Evolutionary conservation across 2,329 filamentous ascomycete genomes (phyloP).

Genomic region (Colletotrichum sp.): DNA sequence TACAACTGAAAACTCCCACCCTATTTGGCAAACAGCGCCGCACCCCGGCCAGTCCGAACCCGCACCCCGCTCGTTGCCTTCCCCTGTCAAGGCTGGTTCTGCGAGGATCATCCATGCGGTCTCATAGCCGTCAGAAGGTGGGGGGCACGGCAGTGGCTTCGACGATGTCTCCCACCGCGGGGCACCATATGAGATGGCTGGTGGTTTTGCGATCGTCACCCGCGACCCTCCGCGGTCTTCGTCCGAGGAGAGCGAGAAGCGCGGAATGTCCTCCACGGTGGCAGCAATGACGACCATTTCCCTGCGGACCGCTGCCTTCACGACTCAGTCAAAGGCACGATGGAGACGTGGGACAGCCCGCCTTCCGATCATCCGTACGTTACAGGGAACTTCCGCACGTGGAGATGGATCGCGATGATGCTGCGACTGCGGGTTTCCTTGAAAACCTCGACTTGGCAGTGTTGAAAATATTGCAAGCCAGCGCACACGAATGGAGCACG

Average conservation of each 20-base stretch:
- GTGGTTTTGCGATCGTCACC: neutral
- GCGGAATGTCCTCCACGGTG: neutral
- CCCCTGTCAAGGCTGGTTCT: constrained; percentile 1
- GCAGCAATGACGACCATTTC: neutral
- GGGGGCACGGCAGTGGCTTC: constrained; percentile 2
- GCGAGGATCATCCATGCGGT: constrained; percentile 15
- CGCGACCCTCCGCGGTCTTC: neutral
- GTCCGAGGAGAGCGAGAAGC: constrained; percentile 4
- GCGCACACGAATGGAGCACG: neutral
- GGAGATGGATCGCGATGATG: neutral
- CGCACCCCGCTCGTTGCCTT: neutral
- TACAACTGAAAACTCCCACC: neutral
- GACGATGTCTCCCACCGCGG: constrained; percentile 4
- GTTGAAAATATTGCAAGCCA: neutral
- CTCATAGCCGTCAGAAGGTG: neutral
- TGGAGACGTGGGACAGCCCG: neutral
- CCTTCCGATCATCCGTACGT: constrained; percentile 5
- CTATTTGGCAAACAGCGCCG: neutral
- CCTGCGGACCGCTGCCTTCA: neutral
- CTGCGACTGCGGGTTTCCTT: neutral
- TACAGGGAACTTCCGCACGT: neutral
- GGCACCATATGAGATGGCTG: neutral
- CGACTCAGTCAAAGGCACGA: constrained; percentile 5
- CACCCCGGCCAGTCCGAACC: constrained; percentile 14
- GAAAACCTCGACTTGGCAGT: neutral